Conservation (phyloP, 2,329 filamentous ascomycete genomes). For the Conoideocrella luteorostrata region DNA sequence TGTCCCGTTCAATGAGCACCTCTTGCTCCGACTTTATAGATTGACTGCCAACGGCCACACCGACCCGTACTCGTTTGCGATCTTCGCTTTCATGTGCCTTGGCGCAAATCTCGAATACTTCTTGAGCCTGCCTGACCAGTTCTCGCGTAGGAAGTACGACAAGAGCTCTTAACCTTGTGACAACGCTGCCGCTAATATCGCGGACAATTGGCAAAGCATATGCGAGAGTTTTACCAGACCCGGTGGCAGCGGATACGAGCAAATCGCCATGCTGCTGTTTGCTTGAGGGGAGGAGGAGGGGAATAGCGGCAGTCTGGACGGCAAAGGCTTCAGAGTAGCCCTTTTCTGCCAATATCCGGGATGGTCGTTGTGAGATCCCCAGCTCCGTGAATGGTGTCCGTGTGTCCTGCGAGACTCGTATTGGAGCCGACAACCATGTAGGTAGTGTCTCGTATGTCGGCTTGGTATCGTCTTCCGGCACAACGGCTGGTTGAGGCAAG, state of each 20-base stretch:
- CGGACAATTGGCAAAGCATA: conserved; percentile 84
- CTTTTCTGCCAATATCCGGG: conserved; percentile 59
- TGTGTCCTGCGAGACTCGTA: conserved; percentile 57
- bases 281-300: conserved; percentile 64
- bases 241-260: conserved; percentile 86
- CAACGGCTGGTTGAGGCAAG: conserved; percentile 68
- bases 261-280: conserved; percentile 65
- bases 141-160: conserved; percentile 89
- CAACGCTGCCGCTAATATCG: conserved; percentile 57
- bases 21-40: conserved; percentile 61
- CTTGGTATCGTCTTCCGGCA: conserved; percentile 48
- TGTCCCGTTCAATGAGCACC: conserved; percentile 37
- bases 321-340: conserved; percentile 34
- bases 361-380: conserved; percentile 53
- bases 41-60: conserved; percentile 76
- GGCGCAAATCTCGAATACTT: conserved; percentile 69
- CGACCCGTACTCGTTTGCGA: conserved; percentile 67
- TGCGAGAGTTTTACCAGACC: conserved; percentile 90
- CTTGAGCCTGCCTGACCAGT: conserved; percentile 77
- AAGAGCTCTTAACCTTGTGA: conserved; percentile 67
- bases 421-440: conserved; percentile 70
- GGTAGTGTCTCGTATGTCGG: conserved; percentile 75
- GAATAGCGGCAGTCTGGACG: conserved; percentile 53
- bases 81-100: conserved; percentile 49
- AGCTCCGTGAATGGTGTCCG: conserved; percentile 56